Conservation (phyloP, 768 basidiomycete genomes). For the Ramaria sp. region DNA sequence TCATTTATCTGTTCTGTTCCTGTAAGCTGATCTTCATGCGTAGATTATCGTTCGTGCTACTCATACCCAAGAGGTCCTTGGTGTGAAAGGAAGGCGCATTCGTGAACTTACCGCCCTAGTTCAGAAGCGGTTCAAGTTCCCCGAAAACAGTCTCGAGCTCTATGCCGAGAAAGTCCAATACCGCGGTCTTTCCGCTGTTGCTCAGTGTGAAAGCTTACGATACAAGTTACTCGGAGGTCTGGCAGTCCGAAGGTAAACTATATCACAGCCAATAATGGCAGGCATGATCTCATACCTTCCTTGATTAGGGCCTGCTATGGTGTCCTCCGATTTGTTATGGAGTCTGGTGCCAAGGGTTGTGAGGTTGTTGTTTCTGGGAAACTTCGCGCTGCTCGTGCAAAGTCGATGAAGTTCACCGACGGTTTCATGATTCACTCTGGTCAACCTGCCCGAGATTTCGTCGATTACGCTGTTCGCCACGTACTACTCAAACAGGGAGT, state of each 20-base stretch:
- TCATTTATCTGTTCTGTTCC: not conserved
- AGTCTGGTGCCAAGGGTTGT: slow-evolving; percentile 98
- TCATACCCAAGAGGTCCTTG: slow-evolving; percentile 97
- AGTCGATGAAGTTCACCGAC: slow-evolving; percentile 99
- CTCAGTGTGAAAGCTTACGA: slow-evolving; percentile 95
- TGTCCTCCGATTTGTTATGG: slow-evolving; percentile 99
- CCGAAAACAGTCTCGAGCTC: slow-evolving; percentile 95
- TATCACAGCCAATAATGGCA: not conserved
- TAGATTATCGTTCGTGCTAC: slow-evolving; percentile 99
- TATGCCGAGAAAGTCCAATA: slow-evolving; percentile 99
- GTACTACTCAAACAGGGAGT: slow-evolving; percentile 98
- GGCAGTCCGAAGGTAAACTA: slow-evolving; percentile 86
- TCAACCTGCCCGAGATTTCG: slow-evolving; percentile 94
- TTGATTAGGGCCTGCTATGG: slow-evolving; percentile 83
- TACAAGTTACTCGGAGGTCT: slow-evolving; percentile 99
- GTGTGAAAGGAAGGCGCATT: slow-evolving; percentile 98
- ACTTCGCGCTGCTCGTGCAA: slow-evolving; percentile 98
- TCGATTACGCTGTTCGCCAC: slow-evolving; percentile 96
- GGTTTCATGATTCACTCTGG: slow-evolving; percentile 99
- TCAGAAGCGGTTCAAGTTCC: slow-evolving; percentile 99
- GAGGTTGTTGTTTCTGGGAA: slow-evolving; percentile 99
- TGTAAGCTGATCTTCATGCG: slow-evolving; percentile 2
- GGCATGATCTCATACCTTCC: not conserved
- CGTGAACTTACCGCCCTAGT: slow-evolving; percentile 97
- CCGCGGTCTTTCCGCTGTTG: slow-evolving; percentile 96